Base-by-base conservation (phyloP, 176 grass and related monocot genomes). In the Poa pratensis region DNA sequence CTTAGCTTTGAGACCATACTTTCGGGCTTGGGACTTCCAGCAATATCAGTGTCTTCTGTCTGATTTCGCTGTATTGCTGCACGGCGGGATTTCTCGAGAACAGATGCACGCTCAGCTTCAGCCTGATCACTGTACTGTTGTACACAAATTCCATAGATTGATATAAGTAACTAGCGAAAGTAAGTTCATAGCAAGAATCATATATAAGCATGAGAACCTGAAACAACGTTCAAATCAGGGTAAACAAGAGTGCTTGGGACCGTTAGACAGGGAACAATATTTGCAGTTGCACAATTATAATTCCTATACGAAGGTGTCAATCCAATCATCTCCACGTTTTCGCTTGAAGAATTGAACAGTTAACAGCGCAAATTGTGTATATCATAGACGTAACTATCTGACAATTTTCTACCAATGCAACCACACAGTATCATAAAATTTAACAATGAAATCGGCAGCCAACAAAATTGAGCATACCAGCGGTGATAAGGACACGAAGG, bases 61-160 rank as follows among this genome's bases (percentile, higher is more conserved):
- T 89, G 90, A 89, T 80, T 96, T 86, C 93, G 89, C 58, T 86
- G 76, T 26, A 72, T 67, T 82, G 83, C 95, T 82, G 78, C 73
- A 45, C 87, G 85, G 46, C 90, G 88, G 54, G 95, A 94, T 61
- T 89, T 98, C 46, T 98, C 96, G 51, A 98, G 78, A 35, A 92
- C 75, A 19, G 88, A 87, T 73, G 90, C 91, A 75, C 96, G 93
- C 72, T 98, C 90, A 49, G 59, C 62, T 76, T 96, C 93, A 13
- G 84, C 89, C 77, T 94, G 91, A 73, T 98, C 96, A 46, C 93
- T 98, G 54, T 98, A 92, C 96, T 98, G 88, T 16, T 72, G 87
- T 55, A 48, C 4, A 82, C 6, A 84, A 92, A 81, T 45, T 24
- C 20, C 9, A 32, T 82, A 49, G 1, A 79, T n/a, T 45, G 61